These are phyloP conservation scores for Phanerodontia chrysosporium DNA, from an alignment of 768 basidiomycete genomes.

Conservation along the genomic window DNA sequence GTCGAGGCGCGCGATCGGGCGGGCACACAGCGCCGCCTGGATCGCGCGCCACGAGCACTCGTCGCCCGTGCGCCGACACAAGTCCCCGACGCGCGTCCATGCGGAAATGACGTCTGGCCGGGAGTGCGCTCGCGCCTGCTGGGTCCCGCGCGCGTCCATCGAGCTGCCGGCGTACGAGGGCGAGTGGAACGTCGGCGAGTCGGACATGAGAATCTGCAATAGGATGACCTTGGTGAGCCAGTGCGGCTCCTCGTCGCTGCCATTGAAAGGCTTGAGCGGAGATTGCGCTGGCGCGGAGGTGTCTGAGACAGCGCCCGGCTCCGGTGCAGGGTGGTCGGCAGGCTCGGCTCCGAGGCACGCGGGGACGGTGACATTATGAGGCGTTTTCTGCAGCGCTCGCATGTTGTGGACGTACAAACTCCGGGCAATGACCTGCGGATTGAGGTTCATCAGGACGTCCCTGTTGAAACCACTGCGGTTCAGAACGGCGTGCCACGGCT, in stretches of 20 bases:
- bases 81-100: slow-evolving; percentile 73
- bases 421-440: slow-evolving; percentile 54
- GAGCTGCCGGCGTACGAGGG: slow-evolving; percentile 27
- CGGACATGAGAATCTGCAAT: slow-evolving; percentile 63
- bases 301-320: background rate
- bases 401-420: slow-evolving; percentile 65
- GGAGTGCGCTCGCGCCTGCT: slow-evolving; percentile 58
- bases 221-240: slow-evolving; percentile 78
- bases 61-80: slow-evolving; percentile 68
- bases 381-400: slow-evolving; percentile 39
- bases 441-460: slow-evolving; percentile 60
- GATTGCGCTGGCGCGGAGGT: background rate
- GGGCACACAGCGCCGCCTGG: slow-evolving; percentile 61
- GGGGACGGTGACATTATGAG: slow-evolving; percentile 39
- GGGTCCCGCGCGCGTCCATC: slow-evolving; percentile 23
- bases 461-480: slow-evolving; percentile 65
- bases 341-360: slow-evolving; percentile 6
- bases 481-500: slow-evolving; percentile 45
- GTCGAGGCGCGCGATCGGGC: slow-evolving; percentile 70
- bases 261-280: slow-evolving; percentile 44
- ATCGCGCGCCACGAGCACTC: slow-evolving; percentile 80
- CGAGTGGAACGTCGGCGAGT: slow-evolving; percentile 33
- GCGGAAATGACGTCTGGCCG: slow-evolving; percentile 68
- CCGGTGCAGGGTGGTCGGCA: background rate
- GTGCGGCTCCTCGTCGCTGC: slow-evolving; percentile 67